Evolutionary conservation across 2,329 filamentous ascomycete genomes (phyloP).

Genomic region (Diaporthe citriasiana): DNA sequence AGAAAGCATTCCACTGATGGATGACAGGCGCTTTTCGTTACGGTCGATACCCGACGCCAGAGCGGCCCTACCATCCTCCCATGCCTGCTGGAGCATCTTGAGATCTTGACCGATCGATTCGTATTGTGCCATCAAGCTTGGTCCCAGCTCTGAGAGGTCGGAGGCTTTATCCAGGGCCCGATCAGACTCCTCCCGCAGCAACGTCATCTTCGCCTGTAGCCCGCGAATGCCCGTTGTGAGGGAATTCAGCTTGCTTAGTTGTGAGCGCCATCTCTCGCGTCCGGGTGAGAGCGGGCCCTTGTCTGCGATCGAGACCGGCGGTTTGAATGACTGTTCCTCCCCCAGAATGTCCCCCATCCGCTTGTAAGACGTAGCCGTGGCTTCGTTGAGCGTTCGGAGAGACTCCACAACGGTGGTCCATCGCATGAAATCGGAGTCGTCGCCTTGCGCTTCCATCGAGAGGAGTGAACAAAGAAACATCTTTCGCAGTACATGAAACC

Average conservation of each 20-base stretch:
- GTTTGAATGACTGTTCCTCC: slow-evolving; percentile 79
- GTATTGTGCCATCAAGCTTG: slow-evolving; percentile 88
- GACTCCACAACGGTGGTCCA: slow-evolving; percentile 86
- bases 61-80: slow-evolving; percentile 89
- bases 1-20: slow-evolving; percentile 71
- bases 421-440: slow-evolving; percentile 80
- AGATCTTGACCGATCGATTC: slow-evolving; percentile 94
- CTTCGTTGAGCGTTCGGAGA: slow-evolving; percentile 74
- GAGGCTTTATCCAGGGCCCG: slow-evolving; percentile 80
- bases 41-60: slow-evolving; percentile 86
- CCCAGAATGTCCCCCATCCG: slow-evolving; percentile 78
- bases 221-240: slow-evolving; percentile 92
- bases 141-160: slow-evolving; percentile 81
- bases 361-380: slow-evolving; percentile 73
- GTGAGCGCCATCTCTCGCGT: slow-evolving; percentile 87
- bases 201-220: slow-evolving; percentile 93
- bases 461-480: slow-evolving; percentile 91
- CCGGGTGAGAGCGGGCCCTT: slow-evolving; percentile 75
- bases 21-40: slow-evolving; percentile 79
- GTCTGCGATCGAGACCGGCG: slow-evolving; percentile 67
- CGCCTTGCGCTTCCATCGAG: slow-evolving; percentile 85
- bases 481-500: slow-evolving; percentile 85
- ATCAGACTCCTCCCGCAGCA: slow-evolving; percentile 91
- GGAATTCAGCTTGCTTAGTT: slow-evolving; percentile 88
- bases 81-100: slow-evolving; percentile 82